phyloP scores from a whole-genome alignment of 495 filamentous ascomycete genomes.

The Chaetomidium leptoderma region DNA sequence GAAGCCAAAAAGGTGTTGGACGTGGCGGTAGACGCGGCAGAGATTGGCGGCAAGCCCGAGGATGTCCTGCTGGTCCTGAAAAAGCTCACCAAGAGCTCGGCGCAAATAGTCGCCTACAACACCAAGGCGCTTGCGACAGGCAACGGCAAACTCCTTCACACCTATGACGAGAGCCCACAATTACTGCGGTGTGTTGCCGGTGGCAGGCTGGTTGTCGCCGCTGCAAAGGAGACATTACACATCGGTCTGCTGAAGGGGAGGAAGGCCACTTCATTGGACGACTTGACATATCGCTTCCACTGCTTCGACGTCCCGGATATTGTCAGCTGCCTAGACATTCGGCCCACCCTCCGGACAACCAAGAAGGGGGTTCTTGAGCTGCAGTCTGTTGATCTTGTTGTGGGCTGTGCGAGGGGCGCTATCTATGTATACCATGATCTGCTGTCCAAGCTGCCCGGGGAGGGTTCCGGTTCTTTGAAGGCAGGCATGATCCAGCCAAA shows the following conservation, averaged over 20 bases:
- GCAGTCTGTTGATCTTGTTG: slow-evolving; percentile 58
- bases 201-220: slow-evolving; percentile 36
- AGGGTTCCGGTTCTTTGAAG: slow-evolving; percentile 26
- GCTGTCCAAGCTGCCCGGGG: slow-evolving; percentile 48
- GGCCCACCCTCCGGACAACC: slow-evolving; percentile 23
- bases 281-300: slow-evolving; percentile 47
- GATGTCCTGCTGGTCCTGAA: slow-evolving; percentile 47
- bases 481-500: slow-evolving; percentile 42
- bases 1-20: slow-evolving; percentile 40
- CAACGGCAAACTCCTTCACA: slow-evolving; percentile 31
- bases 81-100: slow-evolving; percentile 22
- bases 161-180: slow-evolving; percentile 30
- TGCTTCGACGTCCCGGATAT: slow-evolving; percentile 50
- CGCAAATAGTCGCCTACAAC: slow-evolving; percentile 43
- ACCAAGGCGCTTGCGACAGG: slow-evolving; percentile 21
- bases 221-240: slow-evolving; percentile 36
- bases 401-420: slow-evolving; percentile 69
- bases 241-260: slow-evolving; percentile 34
- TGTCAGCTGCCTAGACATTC: slow-evolving; percentile 56
- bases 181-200: slow-evolving; percentile 31
- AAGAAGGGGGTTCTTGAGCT: slow-evolving; percentile 36
- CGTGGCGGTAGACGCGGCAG: slow-evolving; percentile 42
- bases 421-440: slow-evolving; percentile 77
- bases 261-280: slow-evolving; percentile 25
- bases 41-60: slow-evolving; percentile 31